Evolutionary conservation across 78 protist species (phyloP), one percentile per base, ranked within the genome.

Genomic region (Chrysochromulina tobinii): DNA sequence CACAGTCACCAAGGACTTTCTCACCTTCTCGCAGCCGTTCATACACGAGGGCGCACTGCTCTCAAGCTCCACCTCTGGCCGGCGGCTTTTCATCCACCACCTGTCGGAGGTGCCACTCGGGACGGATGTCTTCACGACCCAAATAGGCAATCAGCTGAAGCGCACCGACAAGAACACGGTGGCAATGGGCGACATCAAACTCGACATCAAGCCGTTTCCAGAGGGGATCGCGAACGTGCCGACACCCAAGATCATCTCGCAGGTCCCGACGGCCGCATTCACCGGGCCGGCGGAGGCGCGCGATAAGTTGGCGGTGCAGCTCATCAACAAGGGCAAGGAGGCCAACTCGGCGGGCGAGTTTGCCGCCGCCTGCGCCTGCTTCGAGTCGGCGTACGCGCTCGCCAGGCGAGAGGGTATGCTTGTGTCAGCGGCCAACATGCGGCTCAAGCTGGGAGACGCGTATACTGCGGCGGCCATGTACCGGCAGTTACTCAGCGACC

Each of bases 1-100:
- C 83, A 50, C 12, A 2, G 57, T 75, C 2, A 75, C 83, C 6
- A 75, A 75, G 83, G 83, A 75, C 83, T 75, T 75, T 18, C 21
- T 75, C 58, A 54, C 50, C 3, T n/a, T 75, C 83, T 75, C 83
- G 18, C 83, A 75, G 57, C 83, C 83, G 17, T 38, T 75, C 83
- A 50, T 75, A 54, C 12, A 75, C 57, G 27, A 38, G 57, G 83
- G 83, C 83, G 25, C 50, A 18, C 57, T 75, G 83, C 38, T 75
- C 2, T 1, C 83, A 1, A 50, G 58, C 20, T 54, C 83, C 20
- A 18, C 58, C 23, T 75, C 83, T 5, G 83, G 83, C 58, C 54
- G 83, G 21, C 54, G 83, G 57, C 58, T 75, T 2, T 75, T 18
- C 23, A 50, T 75, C 23, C 83, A 75, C 57, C 83, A 75, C 58